These are phyloP conservation scores for Lichina pygmaea DNA, from an alignment of 495 filamentous ascomycete genomes.

Conservation along the genomic window DNA sequence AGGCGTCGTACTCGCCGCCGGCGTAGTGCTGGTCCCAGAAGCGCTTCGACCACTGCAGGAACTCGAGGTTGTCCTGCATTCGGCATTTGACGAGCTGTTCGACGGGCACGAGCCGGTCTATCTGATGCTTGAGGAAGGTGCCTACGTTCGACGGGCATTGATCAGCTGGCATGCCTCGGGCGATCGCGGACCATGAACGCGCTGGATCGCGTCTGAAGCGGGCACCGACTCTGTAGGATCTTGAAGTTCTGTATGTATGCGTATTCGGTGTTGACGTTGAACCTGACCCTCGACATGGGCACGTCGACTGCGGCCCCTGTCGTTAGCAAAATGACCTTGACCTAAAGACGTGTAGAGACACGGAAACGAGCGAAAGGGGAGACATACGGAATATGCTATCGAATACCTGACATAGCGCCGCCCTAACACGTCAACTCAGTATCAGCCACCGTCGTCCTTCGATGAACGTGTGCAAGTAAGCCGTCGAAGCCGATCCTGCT, in stretches of 20 bases:
- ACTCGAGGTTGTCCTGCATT: constrained; percentile 99
- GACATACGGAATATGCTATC: constrained; percentile 77
- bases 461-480: neutral
- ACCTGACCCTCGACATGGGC: constrained; percentile 89
- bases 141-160: constrained; percentile 20
- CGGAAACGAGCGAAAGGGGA: neutral
- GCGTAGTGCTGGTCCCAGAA: constrained; percentile 98
- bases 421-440: constrained; percentile 24
- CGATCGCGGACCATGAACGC: neutral
- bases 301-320: constrained; percentile 36
- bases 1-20: constrained; percentile 83
- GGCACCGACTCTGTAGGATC: constrained; percentile 50
- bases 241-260: constrained; percentile 97
- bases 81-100: constrained; percentile 84
- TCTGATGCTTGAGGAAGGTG: constrained; percentile 54
- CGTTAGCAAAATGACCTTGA: neutral
- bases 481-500: neutral
- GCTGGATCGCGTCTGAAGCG: neutral
- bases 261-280: constrained; percentile 92
- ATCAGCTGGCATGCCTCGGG: neutral
- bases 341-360: constrained; percentile 2
- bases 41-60: constrained; percentile 84
- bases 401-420: constrained; percentile 86
- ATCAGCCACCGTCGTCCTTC: neutral
- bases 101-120: constrained; percentile 73